A percentile compares a stretch with the other conserved stretches of the same genome.
phyloP scores from a whole-genome alignment of 352 stramenopile genomes.

The Aphanomyces euteiches region DNA sequence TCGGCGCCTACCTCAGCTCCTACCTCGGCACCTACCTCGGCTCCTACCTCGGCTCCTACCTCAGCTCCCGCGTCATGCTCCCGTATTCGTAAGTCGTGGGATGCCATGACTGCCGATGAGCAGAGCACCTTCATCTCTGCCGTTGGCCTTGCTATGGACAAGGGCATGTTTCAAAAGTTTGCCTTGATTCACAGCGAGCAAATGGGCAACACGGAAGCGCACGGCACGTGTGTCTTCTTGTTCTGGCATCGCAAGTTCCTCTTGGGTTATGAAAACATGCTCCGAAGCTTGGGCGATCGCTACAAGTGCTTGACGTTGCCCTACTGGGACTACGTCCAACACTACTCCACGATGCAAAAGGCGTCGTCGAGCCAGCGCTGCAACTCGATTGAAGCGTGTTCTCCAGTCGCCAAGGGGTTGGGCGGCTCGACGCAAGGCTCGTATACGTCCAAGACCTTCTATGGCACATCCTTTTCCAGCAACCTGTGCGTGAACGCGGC shows the following conservation, averaged over 20 bases:
- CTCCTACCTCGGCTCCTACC: neutral
- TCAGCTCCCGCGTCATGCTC: neutral
- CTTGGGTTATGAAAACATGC: constrained; percentile 71
- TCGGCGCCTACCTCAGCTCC: constrained; percentile 31
- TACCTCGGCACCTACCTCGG: neutral
- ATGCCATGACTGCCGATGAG: constrained; percentile 37
- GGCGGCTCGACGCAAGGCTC: constrained; percentile 29
- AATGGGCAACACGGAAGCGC: constrained; percentile 43
- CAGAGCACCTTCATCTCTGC: constrained; percentile 49
- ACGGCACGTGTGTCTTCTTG: constrained; percentile 62
- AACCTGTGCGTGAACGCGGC: constrained; percentile 18
- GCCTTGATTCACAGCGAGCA: constrained; percentile 52
- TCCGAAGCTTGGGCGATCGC: constrained; percentile 40
- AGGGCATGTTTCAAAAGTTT: constrained; percentile 51
- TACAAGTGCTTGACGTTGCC: constrained; percentile 61
- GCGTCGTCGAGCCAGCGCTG: constrained; percentile 30
- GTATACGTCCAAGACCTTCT: neutral
- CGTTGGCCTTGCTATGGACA: constrained; percentile 51
- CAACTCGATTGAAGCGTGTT: constrained; percentile 39
- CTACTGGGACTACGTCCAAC: constrained; percentile 47
- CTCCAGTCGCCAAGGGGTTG: constrained; percentile 39
- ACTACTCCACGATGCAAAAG: constrained; percentile 20
- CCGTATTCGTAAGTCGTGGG: constrained; percentile 52
- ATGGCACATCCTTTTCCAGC: constrained; percentile 3
- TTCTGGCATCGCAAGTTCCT: constrained; percentile 69